These are phyloP conservation scores for Hibiscus syriacus DNA, from an alignment of 345 rosid genomes.

Conservation along the genomic window DNA sequence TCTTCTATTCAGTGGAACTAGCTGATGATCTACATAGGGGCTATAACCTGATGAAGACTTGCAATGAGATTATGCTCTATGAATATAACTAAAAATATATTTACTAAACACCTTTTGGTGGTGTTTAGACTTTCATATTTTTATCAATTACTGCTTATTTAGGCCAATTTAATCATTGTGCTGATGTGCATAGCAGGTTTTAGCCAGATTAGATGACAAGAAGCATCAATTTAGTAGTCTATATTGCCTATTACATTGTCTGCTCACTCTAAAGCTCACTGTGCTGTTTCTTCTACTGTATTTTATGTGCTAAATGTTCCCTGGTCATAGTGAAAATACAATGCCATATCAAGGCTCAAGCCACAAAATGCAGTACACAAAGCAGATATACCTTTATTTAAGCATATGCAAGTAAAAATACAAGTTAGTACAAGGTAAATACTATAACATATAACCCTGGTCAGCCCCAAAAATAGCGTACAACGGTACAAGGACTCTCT, in stretches of 20 bases:
- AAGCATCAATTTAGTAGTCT: neutral
- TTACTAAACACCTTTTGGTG: neutral
- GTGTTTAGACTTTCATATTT: neutral
- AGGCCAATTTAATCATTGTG: neutral
- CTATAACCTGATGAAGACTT: slow-evolving; percentile 52
- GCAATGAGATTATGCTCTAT: slow-evolving; percentile 57
- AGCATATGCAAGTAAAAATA: slow-evolving; percentile 1
- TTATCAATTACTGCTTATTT: neutral
- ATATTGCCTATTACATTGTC: neutral
- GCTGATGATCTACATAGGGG: slow-evolving; percentile 51
- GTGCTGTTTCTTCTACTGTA: neutral
- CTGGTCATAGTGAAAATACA: neutral
- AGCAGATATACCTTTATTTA: neutral
- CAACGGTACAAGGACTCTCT: slow-evolving; percentile 1
- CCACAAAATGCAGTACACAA: neutral
- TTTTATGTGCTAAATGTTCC: neutral
- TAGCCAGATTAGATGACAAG: no score
- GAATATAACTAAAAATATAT: slow-evolving; percentile 36
- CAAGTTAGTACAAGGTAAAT: slow-evolving; percentile 4
- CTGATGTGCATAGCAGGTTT: neutral
- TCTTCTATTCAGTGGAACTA: slow-evolving; percentile 47
- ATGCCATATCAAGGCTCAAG: neutral
- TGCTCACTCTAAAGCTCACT: neutral
- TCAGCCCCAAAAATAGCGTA: slow-evolving; percentile 5
- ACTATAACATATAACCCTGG: neutral